Conservation (phyloP, 169 alveolate genomes). For the Plasmodium fragile region DNA sequence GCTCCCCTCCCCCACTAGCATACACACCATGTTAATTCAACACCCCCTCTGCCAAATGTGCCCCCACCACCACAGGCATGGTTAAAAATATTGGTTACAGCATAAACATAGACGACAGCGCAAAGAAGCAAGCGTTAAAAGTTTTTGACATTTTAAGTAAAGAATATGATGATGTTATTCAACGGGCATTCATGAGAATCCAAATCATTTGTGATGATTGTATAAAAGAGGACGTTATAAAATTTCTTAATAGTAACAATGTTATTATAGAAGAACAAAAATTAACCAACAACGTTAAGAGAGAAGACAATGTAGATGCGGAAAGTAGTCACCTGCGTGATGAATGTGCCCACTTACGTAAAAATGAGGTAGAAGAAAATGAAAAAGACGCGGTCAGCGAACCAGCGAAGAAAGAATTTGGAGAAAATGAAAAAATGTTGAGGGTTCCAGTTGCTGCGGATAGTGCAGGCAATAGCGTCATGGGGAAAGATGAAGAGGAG, state of each 20-base stretch:
- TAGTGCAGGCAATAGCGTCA: neutral
- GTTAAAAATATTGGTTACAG: slow-evolving; percentile 84
- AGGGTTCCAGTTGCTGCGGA: neutral
- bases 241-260: slow-evolving; percentile 70
- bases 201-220: slow-evolving; percentile 76
- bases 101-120: slow-evolving; percentile 85
- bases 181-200: slow-evolving; percentile 87
- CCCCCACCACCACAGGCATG: slow-evolving; percentile 25
- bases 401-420: neutral
- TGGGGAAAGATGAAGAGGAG: neutral
- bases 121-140: slow-evolving; percentile 89
- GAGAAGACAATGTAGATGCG: slow-evolving; percentile 24
- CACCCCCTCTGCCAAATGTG: neutral
- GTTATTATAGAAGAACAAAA: slow-evolving; percentile 80
- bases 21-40: neutral
- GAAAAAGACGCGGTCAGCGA: neutral
- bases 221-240: slow-evolving; percentile 76
- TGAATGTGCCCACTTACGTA: neutral
- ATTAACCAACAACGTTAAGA: slow-evolving; percentile 21
- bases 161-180: slow-evolving; percentile 87
- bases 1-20: neutral
- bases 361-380: neutral
- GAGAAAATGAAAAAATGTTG: neutral
- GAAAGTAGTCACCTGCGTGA: neutral
- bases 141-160: slow-evolving; percentile 85